A percentile compares a stretch with the other conserved stretches of the same genome.
phyloP scores from a whole-genome alignment of 2,329 filamentous ascomycete genomes.

The Phaeosphaeriaceae sp. region DNA sequence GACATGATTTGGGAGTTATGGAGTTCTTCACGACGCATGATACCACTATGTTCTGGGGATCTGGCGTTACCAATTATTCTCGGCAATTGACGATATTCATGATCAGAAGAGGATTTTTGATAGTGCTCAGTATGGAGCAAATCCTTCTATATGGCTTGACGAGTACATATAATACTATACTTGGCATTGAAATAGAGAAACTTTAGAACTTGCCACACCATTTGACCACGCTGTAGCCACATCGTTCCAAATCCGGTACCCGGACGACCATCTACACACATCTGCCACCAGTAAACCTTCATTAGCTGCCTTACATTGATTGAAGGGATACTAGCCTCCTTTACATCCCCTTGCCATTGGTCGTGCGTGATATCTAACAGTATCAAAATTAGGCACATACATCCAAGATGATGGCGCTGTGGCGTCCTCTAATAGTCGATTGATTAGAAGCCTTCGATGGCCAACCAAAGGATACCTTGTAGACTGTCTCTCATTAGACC shows the following conservation, averaged over 20 bases:
- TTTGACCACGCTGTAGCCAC: background rate
- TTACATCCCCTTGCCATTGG: background rate
- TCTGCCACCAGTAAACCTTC: background rate
- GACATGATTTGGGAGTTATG: background rate
- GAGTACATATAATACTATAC: background rate
- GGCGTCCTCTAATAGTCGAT: background rate
- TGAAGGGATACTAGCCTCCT: background rate
- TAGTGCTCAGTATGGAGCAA: background rate
- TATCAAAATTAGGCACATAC: background rate
- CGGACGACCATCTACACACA: background rate
- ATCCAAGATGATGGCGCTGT: background rate
- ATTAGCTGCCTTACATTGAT: background rate
- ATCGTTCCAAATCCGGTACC: background rate
- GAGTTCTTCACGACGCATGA: background rate
- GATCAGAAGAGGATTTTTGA: background rate
- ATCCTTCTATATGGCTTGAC: background rate
- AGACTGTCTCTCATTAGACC: background rate
- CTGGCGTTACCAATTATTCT: background rate
- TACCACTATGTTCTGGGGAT: background rate
- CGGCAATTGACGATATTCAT: background rate
- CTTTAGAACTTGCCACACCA: background rate
- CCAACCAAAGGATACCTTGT: background rate
- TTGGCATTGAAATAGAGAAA: background rate
- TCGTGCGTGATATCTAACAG: background rate
- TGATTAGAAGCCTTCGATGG: background rate